A percentile compares a stretch with the other conserved stretches of the same genome.
These are phyloP conservation scores for Chloropicon primus DNA, from an alignment of 139 green algal species.

Conservation along the genomic window DNA sequence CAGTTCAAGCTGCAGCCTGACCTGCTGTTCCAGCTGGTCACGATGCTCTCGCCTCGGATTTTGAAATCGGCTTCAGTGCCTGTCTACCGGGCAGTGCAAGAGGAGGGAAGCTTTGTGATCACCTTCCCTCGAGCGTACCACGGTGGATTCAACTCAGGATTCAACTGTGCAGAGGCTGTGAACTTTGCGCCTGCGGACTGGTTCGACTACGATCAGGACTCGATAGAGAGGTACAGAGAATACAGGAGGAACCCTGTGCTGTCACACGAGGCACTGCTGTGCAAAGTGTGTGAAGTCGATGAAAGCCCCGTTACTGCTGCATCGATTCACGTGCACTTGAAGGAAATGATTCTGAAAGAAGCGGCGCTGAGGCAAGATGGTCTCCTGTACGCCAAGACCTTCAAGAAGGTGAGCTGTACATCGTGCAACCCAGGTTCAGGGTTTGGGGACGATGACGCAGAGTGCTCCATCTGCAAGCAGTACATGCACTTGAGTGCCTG, in stretches of 20 bases:
- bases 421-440: neutral
- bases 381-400: neutral
- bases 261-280: neutral
- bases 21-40: conserved; percentile 43
- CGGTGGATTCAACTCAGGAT: conserved; percentile 61
- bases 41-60: neutral
- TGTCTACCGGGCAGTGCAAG: conserved; percentile 47
- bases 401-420: neutral
- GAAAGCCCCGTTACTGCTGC: neutral
- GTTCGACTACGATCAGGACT: conserved; percentile 31
- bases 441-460: neutral
- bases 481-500: neutral
- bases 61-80: conserved; percentile 27
- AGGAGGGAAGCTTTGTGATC: conserved; percentile 65
- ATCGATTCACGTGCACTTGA: neutral
- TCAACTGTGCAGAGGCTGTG: conserved; percentile 77
- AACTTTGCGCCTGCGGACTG: conserved; percentile 81
- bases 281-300: neutral
- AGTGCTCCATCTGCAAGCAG: neutral
- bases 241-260: neutral
- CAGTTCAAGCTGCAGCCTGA: conserved; percentile 56
- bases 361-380: neutral
- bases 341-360: neutral
- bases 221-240: neutral
- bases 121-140: conserved; percentile 84